Conservation (phyloP, 2,329 filamentous ascomycete genomes). For the Emergomyces orientalis region DNA sequence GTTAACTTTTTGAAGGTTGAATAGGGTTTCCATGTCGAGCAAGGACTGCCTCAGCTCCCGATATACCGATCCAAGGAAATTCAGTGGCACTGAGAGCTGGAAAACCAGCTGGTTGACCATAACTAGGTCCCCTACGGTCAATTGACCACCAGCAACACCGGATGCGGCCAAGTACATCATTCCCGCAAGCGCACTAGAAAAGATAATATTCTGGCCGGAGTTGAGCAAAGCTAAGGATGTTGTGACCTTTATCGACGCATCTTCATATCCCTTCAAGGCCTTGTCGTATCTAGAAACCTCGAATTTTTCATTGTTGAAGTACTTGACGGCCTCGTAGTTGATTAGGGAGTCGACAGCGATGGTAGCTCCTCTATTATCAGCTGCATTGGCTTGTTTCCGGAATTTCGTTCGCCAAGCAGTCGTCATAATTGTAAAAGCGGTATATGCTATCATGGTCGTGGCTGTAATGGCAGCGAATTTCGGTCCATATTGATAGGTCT, state of each 20-base stretch:
- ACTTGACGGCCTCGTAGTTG: constrained; percentile 98
- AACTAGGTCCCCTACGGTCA: constrained; percentile 92
- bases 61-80: constrained; percentile 97
- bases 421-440: constrained; percentile 92
- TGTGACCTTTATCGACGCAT: constrained; percentile 90
- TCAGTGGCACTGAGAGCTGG: constrained; percentile 90
- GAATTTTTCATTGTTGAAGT: constrained; percentile 98
- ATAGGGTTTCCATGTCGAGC: constrained; percentile 96
- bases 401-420: constrained; percentile 98
- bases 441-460: constrained; percentile 84
- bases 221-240: constrained; percentile 91
- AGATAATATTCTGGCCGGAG: constrained; percentile 92
- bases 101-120: constrained; percentile 99
- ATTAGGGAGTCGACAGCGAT: constrained; percentile 94
- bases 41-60: constrained; percentile 89
- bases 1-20: constrained; percentile 95
- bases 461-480: constrained; percentile 88
- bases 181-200: constrained; percentile 80
- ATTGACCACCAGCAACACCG: constrained; percentile 67
- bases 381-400: constrained; percentile 85
- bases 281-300: constrained; percentile 86
- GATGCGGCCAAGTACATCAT: constrained; percentile 98
- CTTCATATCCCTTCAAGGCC: constrained; percentile 77
- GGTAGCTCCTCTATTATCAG: constrained; percentile 89
- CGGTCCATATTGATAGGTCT: constrained; percentile 87